These are phyloP conservation scores for Colletotrichum truncatum DNA, from an alignment of 2,329 filamentous ascomycete species.

Conservation along the genomic window DNA sequence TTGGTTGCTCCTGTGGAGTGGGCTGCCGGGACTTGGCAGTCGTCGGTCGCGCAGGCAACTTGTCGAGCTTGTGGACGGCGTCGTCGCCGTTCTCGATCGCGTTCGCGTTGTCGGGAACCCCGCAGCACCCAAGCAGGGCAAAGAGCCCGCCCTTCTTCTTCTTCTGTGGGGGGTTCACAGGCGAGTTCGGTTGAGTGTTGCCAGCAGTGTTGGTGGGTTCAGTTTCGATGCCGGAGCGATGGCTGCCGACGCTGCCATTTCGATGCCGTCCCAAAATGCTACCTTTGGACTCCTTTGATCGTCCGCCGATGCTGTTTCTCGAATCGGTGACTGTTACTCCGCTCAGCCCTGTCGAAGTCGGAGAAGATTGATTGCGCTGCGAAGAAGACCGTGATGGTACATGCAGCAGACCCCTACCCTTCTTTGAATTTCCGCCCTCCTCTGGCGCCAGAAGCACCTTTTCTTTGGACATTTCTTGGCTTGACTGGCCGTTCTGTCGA, in stretches of 20 bases:
- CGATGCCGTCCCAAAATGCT: conserved; percentile 71
- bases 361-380: conserved; percentile 67
- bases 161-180: conserved; percentile 57
- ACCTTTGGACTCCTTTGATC: conserved; percentile 72
- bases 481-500: conserved; percentile 36
- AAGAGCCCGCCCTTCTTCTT: conserved; percentile 67
- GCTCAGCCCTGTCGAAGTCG: conserved; percentile 67
- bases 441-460: conserved; percentile 51
- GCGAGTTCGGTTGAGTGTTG: conserved; percentile 62
- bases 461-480: conserved; percentile 53
- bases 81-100: conserved; percentile 60
- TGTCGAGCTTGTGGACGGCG: conserved; percentile 67
- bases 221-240: conserved; percentile 62
- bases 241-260: conserved; percentile 75
- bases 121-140: conserved; percentile 74
- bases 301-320: conserved; percentile 69
- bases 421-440: conserved; percentile 54
- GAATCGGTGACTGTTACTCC: conserved; percentile 67
- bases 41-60: conserved; percentile 61
- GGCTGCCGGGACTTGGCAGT: conserved; percentile 63
- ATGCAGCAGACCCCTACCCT: conserved; percentile 62
- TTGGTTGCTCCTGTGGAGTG: conserved; percentile 56
- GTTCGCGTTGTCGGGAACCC: conserved; percentile 68
- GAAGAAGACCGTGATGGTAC: conserved; percentile 72
- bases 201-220: conserved; percentile 59